Conservation (phyloP, 179 eudicot genomes). For the Spergularia azorica region DNA sequence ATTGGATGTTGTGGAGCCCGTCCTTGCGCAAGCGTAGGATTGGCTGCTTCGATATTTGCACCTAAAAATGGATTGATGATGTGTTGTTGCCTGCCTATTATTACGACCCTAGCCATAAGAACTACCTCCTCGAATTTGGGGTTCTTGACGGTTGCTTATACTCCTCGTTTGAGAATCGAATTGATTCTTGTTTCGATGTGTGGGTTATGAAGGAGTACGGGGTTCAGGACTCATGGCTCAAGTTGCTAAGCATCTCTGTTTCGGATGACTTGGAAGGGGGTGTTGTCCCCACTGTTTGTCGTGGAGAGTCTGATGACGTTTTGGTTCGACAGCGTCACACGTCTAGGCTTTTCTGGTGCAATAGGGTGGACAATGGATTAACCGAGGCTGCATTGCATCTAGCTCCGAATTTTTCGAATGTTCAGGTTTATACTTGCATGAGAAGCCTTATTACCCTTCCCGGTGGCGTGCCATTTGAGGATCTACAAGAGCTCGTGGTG, state of each 20-base stretch:
- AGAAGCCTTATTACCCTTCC: conserved; percentile 2
- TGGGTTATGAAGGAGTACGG: conserved; percentile 10
- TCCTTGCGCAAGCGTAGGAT: neutral
- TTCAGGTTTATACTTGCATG: no score
- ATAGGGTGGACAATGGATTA: neutral
- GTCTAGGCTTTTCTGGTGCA: neutral
- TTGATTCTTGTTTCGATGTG: no score
- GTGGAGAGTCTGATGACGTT: neutral
- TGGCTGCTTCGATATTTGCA: no score
- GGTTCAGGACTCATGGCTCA: neutral
- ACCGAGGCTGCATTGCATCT: neutral
- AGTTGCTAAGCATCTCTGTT: neutral
- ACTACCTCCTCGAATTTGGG: neutral
- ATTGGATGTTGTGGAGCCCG: neutral
- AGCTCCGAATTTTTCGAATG: no score
- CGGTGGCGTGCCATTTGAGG: neutral
- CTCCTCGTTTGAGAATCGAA: neutral
- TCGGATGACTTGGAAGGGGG: neutral
- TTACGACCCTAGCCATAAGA: neutral
- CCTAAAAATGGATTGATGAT: no score
- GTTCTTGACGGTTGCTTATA: neutral
- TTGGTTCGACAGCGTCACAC: neutral
- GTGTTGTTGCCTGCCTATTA: neutral
- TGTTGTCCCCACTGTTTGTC: neutral
- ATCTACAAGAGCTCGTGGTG: neutral